A percentile compares a stretch with the other conserved stretches of the same genome.
Conservation (phyloP, 2,329 filamentous ascomycete species). For the Oidium heveae region DNA sequence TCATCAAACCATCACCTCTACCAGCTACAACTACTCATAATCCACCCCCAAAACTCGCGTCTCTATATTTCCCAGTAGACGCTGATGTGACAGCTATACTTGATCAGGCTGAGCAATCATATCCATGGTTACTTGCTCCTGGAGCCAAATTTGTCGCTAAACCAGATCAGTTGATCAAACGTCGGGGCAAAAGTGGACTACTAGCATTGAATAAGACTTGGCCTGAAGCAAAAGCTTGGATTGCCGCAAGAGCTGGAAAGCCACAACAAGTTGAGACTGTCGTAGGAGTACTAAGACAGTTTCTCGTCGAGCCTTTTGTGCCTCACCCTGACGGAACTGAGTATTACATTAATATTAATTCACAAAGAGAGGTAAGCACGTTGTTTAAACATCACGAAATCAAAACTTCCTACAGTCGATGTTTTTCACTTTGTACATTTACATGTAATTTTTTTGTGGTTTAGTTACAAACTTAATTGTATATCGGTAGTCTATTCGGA, state of each 20-base stretch:
- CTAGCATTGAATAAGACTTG: conserved; percentile 93
- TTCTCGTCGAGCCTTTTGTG: conserved; percentile 95
- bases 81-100: conserved; percentile 61
- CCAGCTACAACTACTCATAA: conserved; percentile 71
- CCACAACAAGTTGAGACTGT: conserved; percentile 79
- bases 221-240: conserved; percentile 81
- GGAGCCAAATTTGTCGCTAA: conserved; percentile 92
- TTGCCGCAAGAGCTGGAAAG: conserved; percentile 80
- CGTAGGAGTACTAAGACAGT: conserved; percentile 70
- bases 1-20: conserved; percentile 95
- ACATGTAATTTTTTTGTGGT: too few species aligned
- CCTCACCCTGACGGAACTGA: conserved; percentile 87
- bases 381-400: neutral
- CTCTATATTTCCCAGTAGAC: conserved; percentile 80
- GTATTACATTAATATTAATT: conserved; percentile 99
- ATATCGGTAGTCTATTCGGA: neutral
- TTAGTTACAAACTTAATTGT: neutral
- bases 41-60: conserved; percentile 69
- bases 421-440: neutral
- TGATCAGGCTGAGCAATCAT: conserved; percentile 85
- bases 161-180: conserved; percentile 99
- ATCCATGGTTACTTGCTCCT: conserved; percentile 72
- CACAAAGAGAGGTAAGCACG: conserved; percentile 81
- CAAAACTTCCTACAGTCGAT: too few species aligned
- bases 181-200: conserved; percentile 95